Evolutionary conservation across 768 basidiomycete genomes (phyloP).

Genomic region (Leucocoprinus leucothites): DNA sequence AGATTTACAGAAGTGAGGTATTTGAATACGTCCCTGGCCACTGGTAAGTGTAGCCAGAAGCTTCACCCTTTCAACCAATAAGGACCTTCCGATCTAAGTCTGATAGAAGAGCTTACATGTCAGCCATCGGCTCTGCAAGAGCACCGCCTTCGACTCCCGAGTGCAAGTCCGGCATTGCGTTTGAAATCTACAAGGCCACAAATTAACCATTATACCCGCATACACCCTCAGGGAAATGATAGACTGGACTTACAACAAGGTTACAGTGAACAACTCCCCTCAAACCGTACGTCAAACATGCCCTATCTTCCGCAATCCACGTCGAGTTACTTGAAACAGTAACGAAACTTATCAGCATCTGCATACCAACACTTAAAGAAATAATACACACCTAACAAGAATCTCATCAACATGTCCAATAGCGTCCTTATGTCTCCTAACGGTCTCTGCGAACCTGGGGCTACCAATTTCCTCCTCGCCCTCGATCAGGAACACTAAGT

Average conservation of each 20-base stretch:
- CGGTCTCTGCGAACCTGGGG: slow-evolving; percentile 76
- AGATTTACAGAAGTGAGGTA: slow-evolving; percentile 81
- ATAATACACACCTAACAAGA: slow-evolving; percentile 62
- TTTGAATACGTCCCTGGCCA: slow-evolving; percentile 52
- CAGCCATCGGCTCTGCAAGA: slow-evolving; percentile 85
- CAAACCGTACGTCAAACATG: slow-evolving; percentile 93
- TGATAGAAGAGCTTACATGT: slow-evolving; percentile 56
- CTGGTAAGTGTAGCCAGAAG: slow-evolving; percentile 62
- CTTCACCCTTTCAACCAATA: too few relatives aligned
- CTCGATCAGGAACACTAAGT: slow-evolving; percentile 89
- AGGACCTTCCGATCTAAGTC: too few relatives aligned
- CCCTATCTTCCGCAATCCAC: slow-evolving; percentile 91
- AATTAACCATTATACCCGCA: background rate
- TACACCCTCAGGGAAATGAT: background rate
- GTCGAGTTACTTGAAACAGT: slow-evolving; percentile 73
- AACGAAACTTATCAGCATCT: slow-evolving; percentile 5
- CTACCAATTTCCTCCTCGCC: slow-evolving; percentile 98
- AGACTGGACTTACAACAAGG: slow-evolving; percentile 48
- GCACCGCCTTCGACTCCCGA: slow-evolving; percentile 94
- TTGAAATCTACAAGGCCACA: slow-evolving; percentile 53
- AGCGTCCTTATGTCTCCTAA: slow-evolving; percentile 68
- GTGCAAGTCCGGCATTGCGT: slow-evolving; percentile 77
- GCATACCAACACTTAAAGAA: background rate
- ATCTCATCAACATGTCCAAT: slow-evolving; percentile 91
- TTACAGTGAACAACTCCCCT: slow-evolving; percentile 91